Conservation (phyloP, 495 filamentous ascomycete genomes). For the Glonium stellatum region DNA sequence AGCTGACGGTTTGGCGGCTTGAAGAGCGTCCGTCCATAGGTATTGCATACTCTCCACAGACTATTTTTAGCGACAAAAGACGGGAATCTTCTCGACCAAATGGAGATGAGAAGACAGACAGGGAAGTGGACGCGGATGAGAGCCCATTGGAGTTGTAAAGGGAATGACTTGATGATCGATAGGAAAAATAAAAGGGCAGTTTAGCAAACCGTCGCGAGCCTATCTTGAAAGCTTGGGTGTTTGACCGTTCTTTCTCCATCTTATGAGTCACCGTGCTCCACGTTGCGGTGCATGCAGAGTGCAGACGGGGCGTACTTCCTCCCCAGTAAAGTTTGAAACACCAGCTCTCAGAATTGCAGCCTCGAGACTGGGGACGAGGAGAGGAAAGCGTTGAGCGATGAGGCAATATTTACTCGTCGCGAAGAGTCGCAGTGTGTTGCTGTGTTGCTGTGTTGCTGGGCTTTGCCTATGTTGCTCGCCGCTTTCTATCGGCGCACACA, state of each 20-base stretch:
- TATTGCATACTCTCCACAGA: no score
- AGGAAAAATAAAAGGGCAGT: no score
- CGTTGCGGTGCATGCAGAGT: conserved; percentile 21
- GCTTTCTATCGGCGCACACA: conserved; percentile 15
- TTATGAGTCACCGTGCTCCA: conserved; percentile 20
- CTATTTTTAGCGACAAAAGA: no score
- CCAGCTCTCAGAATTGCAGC: conserved; percentile 14
- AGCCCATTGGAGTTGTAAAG: no score
- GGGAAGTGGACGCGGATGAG: no score
- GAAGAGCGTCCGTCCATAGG: no score
- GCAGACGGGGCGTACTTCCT: conserved; percentile 2
- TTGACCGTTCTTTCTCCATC: background rate
- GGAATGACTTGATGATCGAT: no score
- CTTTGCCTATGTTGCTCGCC: conserved; percentile 4
- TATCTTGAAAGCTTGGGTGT: no score
- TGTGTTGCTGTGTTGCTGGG: conserved; percentile 8
- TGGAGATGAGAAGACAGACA: no score
- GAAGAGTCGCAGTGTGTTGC: background rate
- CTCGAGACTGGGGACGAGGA: conserved; percentile 12
- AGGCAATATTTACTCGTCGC: background rate
- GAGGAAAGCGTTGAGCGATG: background rate
- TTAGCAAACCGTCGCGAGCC: no score
- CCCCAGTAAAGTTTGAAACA: conserved; percentile 26
- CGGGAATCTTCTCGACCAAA: no score
- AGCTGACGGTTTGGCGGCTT: no score